Percentiles rank a stretch among this genome's conserved stretches.
Evolutionary conservation across 1,284 basidiomycete genomes (phyloP).

Genomic region (Austroboletus novae-zelandiae): DNA sequence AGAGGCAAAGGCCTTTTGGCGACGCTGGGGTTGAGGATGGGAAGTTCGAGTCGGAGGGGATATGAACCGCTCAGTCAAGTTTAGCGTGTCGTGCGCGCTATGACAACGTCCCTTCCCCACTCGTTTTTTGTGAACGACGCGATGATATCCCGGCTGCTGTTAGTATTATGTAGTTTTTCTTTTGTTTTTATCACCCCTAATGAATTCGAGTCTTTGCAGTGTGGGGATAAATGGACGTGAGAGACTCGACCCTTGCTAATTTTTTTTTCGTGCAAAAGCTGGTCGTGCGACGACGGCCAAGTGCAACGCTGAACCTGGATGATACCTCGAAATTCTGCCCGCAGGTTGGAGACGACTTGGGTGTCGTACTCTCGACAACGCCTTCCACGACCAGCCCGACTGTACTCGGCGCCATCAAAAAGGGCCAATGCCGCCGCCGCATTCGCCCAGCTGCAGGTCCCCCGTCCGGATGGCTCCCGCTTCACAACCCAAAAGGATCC

Average conservation of each 20-base stretch:
- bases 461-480: conserved; percentile 39
- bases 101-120: neutral
- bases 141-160: too few relatives aligned
- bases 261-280: conserved; percentile 9
- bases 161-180: too few relatives aligned
- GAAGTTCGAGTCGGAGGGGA: conserved; percentile 33
- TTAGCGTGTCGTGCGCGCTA: conserved; percentile 7
- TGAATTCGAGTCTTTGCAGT: too few relatives aligned
- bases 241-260: conserved; percentile 4
- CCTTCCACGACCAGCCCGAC: conserved; percentile 64
- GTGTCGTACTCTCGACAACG: conserved; percentile 61
- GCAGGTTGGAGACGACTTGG: conserved; percentile 57
- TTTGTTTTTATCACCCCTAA: too few relatives aligned
- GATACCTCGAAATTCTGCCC: conserved; percentile 45
- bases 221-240: conserved; percentile 8
- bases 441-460: conserved; percentile 37
- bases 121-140: neutral
- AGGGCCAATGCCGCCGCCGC: conserved; percentile 51
- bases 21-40: conserved; percentile 42
- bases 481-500: conserved; percentile 28
- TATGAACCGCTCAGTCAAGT: conserved; percentile 38
- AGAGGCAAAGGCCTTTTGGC: conserved; percentile 41
- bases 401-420: conserved; percentile 62
- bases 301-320: conserved; percentile 28
- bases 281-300: conserved; percentile 19